Evolutionary conservation across 2,329 filamentous ascomycete genomes (phyloP).

Genomic region (Apiospora malaysiana): DNA sequence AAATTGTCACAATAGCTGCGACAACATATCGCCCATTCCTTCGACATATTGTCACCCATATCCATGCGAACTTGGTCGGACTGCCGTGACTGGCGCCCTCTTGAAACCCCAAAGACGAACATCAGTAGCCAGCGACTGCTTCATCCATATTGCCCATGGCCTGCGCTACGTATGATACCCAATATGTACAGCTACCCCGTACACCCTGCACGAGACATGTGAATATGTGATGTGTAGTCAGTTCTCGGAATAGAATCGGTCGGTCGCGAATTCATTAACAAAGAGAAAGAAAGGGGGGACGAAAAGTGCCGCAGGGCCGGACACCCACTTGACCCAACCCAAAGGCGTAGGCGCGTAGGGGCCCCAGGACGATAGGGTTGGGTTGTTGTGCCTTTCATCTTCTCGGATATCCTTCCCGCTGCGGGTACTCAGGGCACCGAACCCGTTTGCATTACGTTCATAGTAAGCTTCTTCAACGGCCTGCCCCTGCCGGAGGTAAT

Average conservation of each 20-base stretch:
- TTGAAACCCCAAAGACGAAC: constrained; percentile 1
- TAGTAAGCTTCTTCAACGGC: constrained; percentile 13
- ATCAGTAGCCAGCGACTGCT: background rate
- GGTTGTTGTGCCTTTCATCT: constrained; percentile 2
- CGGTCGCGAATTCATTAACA: background rate
- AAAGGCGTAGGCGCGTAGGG: background rate
- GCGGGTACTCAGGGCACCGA: background rate
- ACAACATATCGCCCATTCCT: background rate
- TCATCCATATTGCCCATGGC: background rate
- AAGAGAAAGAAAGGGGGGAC: too few relatives aligned
- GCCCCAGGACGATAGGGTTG: background rate
- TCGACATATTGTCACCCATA: background rate
- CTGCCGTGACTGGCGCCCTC: background rate
- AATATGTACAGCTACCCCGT: too few relatives aligned
- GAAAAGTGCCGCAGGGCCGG: background rate
- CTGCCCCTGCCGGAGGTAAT: background rate
- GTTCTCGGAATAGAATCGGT: background rate
- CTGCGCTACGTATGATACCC: background rate
- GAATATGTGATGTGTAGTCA: background rate
- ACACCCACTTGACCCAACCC: background rate
- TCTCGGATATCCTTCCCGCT: constrained; percentile 10
- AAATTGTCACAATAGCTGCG: constrained; percentile 13
- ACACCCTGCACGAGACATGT: background rate
- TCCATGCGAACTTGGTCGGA: background rate
- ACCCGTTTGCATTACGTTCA: constrained; percentile 5